Evolutionary conservation across 2,329 filamentous ascomycete genomes (phyloP), one percentile per base, ranked within the genome.

Genomic region (Colletotrichum chlorophyti): DNA sequence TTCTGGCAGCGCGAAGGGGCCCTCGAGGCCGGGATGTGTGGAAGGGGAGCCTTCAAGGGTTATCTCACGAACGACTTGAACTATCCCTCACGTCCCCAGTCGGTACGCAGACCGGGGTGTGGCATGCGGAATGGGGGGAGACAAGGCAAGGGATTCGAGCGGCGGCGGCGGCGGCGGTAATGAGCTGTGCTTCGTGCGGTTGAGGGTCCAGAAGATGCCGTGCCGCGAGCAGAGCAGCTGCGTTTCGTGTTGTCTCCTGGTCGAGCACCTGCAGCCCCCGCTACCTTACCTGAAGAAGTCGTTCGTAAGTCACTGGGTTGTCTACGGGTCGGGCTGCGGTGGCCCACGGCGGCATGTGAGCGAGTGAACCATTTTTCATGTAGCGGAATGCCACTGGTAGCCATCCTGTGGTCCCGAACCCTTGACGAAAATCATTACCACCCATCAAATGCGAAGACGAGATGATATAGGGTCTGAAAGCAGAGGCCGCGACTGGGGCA

Each of bases 341-440:
- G 57, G 15, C 51, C 51, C 50, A n/a, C n/a, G n/a, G 57, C 57
- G 27, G 57, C 43, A 40, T 60, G 57, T 41, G 57, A 55, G 21
- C 40, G 52, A 57, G 51, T n/a, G n/a, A n/a, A 38, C 43, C 38
- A 29, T 60, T 43, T 40, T 45, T 29, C 31, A 14, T 32, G 21
- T 43, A 45, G 51, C 43, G 38, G n/a, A n/a, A n/a, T n/a, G n/a
- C n/a, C n/a, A 32, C 31, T 41, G 42, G 23, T 40, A n/a, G n/a
- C n/a, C n/a, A 21, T 31, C 57, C 51, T 45, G 19, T 57, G 26
- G 43, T 31, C 14, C 29, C 21, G 26, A 21, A 35, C 21, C 19
- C 32, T 47, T 32, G 42, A 32, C 34, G 24, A 31, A 49, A 43
- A 55, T 48, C 24, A 35, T 35, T 19, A 31, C 11, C 11, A 26